Evolutionary conservation across 495 filamentous ascomycete genomes (phyloP), one percentile per base, ranked within the genome.

Genomic region (Penicillium ucsense): DNA sequence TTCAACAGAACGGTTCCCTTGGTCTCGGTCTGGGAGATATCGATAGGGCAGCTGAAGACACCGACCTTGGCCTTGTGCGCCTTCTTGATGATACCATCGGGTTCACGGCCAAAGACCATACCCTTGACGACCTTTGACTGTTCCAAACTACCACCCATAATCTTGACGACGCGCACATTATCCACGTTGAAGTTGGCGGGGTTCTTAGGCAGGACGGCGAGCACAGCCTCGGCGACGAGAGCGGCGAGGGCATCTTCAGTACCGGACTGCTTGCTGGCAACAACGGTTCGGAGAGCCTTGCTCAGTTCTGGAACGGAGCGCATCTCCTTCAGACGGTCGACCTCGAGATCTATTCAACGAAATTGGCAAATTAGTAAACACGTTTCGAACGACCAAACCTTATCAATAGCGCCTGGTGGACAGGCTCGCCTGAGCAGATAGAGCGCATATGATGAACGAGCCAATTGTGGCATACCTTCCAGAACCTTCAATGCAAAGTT

Each of bases 1-100:
- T 97, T 88, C 51, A 99, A 63, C 35, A 99, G 73, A n/a, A 99
- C 94, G 10, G 94, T 99, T n/a, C 94, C 94, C 75, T 99, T 99
- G 56, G 94, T 99, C 71, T 99, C 94, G 30, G 94, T 99, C 76
- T 95, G 89, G 57, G 79, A 85, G 69, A 79, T 91, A 63, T 99
- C 94, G 66, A 99, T 87, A 36, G 94, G 83, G 74, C 94, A 99
- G 57, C 86, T 89, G 78, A 86, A 99, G 35, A 97, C 90, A 45
- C 83, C 94, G 48, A 99, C 94, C 76, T 94, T 96, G 56, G 94
- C 92, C 69, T 87, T 91, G 53, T 71, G 76, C 45, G 84, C 89
- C 70, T 88, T 89, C 79, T 94, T 97, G 60, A 95, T 70, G 20
- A 77, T 79, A 55, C 88, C 91, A 61, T 96, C 83, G 9, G 94